phyloP scores from a whole-genome alignment of 2,329 filamentous ascomycete species.

The Neofusicoccum parvum region DNA sequence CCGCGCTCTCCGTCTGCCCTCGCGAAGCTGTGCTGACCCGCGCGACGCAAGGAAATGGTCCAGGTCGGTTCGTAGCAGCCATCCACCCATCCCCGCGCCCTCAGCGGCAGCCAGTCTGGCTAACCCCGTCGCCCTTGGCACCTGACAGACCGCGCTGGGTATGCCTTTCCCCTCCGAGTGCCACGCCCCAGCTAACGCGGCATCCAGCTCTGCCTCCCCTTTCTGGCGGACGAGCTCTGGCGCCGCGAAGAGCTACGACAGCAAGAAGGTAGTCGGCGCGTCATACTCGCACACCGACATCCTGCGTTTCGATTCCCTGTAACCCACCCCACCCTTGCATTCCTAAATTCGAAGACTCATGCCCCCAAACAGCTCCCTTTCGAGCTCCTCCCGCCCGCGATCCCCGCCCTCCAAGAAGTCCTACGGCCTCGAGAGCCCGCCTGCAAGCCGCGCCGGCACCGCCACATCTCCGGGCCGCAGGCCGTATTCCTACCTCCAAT shows the following conservation, averaged over 20 bases:
- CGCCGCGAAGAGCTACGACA: constrained; percentile 49
- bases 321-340: constrained; percentile 36
- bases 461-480: constrained; percentile 59
- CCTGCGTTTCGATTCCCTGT: constrained; percentile 83
- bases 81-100: constrained; percentile 26
- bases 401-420: constrained; percentile 67
- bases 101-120: constrained; percentile 39
- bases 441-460: constrained; percentile 52
- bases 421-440: constrained; percentile 60
- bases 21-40: constrained; percentile 26
- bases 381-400: constrained; percentile 62
- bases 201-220: constrained; percentile 73
- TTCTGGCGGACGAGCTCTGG: constrained; percentile 74
- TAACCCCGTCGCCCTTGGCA: constrained; percentile 29
- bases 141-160: constrained; percentile 29
- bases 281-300: constrained; percentile 97
- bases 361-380: constrained; percentile 5
- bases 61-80: constrained; percentile 84
- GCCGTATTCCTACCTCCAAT: constrained; percentile 79
- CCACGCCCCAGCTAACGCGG: neutral
- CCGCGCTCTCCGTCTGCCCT: constrained; percentile 22
- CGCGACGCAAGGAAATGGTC: constrained; percentile 80
- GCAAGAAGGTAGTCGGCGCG: constrained; percentile 80
- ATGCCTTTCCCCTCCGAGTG: neutral
- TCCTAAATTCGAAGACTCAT: constrained; percentile 12